These are phyloP conservation scores for Ogataea minuta DNA, from an alignment of 805 yeast genomes.

Conservation along the genomic window DNA sequence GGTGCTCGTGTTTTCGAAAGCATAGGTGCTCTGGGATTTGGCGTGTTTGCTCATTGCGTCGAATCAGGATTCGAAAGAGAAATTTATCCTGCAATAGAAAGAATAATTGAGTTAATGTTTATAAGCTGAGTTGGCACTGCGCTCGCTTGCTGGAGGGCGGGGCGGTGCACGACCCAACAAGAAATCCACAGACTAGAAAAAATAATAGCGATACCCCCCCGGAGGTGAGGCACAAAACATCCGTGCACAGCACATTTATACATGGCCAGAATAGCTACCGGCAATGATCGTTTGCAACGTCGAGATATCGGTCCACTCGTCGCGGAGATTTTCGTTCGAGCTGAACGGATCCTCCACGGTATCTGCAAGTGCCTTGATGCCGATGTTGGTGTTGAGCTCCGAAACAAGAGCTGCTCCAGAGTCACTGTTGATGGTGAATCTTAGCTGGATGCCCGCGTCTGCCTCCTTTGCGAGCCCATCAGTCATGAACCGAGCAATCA, in stretches of 20 bases:
- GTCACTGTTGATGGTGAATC: slow-evolving; percentile 49
- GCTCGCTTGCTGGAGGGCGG: background rate
- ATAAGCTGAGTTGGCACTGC: slow-evolving; percentile 6
- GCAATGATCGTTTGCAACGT: slow-evolving; percentile 46
- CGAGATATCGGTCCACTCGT: slow-evolving; percentile 39
- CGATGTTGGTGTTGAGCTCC: slow-evolving; percentile 40
- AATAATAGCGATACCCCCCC: background rate
- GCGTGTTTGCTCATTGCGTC: slow-evolving; percentile 47
- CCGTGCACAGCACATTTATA: slow-evolving; percentile 13
- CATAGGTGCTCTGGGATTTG: slow-evolving; percentile 75
- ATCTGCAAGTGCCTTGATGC: slow-evolving; percentile 27
- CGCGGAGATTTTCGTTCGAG: slow-evolving; percentile 22
- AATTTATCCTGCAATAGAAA: slow-evolving; percentile 1
- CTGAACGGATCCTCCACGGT: slow-evolving; percentile 36
- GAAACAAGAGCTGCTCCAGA: slow-evolving; percentile 45
- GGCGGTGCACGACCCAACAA: slow-evolving; percentile 11
- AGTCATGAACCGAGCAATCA: slow-evolving; percentile 85
- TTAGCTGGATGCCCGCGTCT: slow-evolving; percentile 68
- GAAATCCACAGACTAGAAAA: slow-evolving; percentile 10
- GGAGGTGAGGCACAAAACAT: background rate
- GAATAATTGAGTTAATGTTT: slow-evolving; percentile 4
- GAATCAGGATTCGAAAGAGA: background rate
- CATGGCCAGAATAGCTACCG: slow-evolving; percentile 48
- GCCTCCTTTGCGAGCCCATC: slow-evolving; percentile 69
- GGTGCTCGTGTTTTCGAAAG: slow-evolving; percentile 92